These are phyloP conservation scores for Polymyxa betae DNA, from an alignment of 208 protist species.

Conservation along the genomic window DNA sequence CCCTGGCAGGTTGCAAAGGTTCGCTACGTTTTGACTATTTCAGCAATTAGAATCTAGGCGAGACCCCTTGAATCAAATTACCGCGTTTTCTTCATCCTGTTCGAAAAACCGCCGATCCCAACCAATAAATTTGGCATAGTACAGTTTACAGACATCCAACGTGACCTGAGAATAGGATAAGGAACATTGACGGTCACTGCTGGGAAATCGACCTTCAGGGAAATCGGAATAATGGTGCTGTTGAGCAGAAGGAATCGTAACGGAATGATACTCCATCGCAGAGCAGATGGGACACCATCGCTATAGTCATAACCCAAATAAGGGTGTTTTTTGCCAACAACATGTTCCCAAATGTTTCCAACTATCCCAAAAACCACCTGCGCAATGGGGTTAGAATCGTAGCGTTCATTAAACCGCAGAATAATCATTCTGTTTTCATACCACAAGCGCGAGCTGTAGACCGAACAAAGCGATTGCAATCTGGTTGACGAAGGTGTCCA, in stretches of 20 bases:
- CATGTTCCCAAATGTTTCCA: constrained; percentile 76
- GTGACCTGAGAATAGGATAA: too few relatives aligned
- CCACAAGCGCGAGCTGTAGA: constrained; percentile 79
- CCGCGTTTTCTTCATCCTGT: neutral
- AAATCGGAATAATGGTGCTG: constrained; percentile 94
- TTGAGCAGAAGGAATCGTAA: constrained; percentile 89
- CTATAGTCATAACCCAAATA: constrained; percentile 73
- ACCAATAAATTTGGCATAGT: constrained; percentile 84
- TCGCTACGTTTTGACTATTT: neutral
- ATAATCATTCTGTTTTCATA: too few relatives aligned
- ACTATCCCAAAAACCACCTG: constrained; percentile 78
- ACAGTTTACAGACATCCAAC: constrained; percentile 89
- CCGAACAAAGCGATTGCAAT: constrained; percentile 84
- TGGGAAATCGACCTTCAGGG: constrained; percentile 80
- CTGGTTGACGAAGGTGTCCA: constrained; percentile 83
- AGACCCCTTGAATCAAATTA: neutral
- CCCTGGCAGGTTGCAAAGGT: neutral
- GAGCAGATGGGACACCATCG: constrained; percentile 16
- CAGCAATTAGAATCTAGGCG: neutral
- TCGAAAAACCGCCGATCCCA: constrained; percentile 86
- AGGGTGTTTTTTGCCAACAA: constrained; percentile 66
- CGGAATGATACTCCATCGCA: constrained; percentile 74
- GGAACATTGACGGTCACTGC: too few relatives aligned
- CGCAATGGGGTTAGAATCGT: neutral
- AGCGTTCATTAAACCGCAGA: neutral